Base-by-base conservation (phyloP, 371 early-diverging fungal species). In the Rhizopus arrhizus region DNA sequence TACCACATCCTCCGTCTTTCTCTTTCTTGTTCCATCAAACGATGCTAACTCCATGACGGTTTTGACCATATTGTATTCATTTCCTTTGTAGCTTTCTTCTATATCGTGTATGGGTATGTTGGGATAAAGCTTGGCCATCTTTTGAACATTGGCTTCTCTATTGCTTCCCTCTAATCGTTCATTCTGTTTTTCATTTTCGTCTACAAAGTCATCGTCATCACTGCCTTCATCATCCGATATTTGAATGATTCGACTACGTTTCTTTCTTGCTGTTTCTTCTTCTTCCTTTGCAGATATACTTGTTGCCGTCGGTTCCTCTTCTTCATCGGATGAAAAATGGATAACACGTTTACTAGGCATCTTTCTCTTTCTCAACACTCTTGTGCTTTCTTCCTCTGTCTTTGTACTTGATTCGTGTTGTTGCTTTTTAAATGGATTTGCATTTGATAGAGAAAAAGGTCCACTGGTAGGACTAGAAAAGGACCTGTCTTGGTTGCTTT, bases 1-100 rank as follows among this genome's bases (percentile, higher is more conserved):
- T 61, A 58, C 42, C 8, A 10, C 57, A 8, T 53, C 52, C 41
- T 29, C 46, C 50, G 4, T 52, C 34, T 2, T 65, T 62, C 7
- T 56, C 64, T 2, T 66, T 56, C 2, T 61, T 64, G 5, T 70
- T 73, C 58, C 65, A 29, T 59, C 59, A 41, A 45, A 35, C 2
- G n/a, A 41, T 16, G 48, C 10, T 22, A 48, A 12, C 4, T 48
- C 48, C 22, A 48, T 40, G 32, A 35, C 57, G 35, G 47, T 38
- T 50, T 41, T 48, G 10, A 29, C 40, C 16, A 10, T 52, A 36
- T 34, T 61, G 42, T 28, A 33, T 22, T 45, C 41, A 6, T 15
- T 16, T 16, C 12, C 16, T 13, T 38, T n/a, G 13, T 62, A 33
- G 0, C 22, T 62, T 3, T 38, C 52, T 35, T 38, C 40, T 12